A percentile compares a stretch with the other conserved stretches of the same genome.
These are phyloP conservation scores for Brassica nigra DNA, from an alignment of 345 rosid species.

Conservation along the genomic window DNA sequence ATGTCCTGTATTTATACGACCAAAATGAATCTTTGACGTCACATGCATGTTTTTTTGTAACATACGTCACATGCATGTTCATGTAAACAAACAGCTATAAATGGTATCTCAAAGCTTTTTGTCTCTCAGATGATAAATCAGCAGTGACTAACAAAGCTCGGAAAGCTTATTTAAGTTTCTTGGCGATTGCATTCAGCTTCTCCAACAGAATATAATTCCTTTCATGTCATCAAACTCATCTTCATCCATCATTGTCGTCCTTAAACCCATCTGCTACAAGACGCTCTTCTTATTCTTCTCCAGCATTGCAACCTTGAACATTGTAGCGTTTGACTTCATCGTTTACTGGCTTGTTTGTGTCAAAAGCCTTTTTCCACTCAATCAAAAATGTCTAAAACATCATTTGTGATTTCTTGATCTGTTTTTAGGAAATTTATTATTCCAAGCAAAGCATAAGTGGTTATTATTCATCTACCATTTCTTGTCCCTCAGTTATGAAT, in stretches of 20 bases:
- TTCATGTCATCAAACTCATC: conserved; percentile 94
- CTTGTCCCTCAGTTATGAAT: background rate
- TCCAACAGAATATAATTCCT: conserved; percentile 73
- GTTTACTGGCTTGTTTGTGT: conserved; percentile 80
- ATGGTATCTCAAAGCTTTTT: background rate
- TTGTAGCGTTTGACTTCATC: conserved; percentile 61
- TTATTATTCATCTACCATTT: background rate
- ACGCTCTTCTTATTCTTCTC: conserved; percentile 44
- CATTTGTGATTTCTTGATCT: conserved; percentile 54
- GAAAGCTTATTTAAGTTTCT: conserved; percentile 76
- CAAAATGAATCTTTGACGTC: background rate
- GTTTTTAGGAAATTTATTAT: conserved; percentile 28
- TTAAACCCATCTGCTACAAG: conserved; percentile 34
- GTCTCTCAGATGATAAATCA: too few relatives aligned
- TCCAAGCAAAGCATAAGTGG: too few relatives aligned
- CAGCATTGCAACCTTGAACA: conserved; percentile 47
- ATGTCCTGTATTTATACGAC: background rate
- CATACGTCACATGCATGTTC: background rate
- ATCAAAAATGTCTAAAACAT: too few relatives aligned
- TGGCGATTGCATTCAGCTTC: conserved; percentile 78
- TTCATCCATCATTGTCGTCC: conserved; percentile 46
- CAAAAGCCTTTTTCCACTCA: conserved; percentile 50
- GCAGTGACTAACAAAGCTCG: conserved; percentile 57
- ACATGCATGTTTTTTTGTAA: background rate
- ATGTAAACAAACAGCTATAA: background rate